phyloP scores from a whole-genome alignment of 2,329 filamentous ascomycete genomes.

The Neofusicoccum kwambonambiense region DNA sequence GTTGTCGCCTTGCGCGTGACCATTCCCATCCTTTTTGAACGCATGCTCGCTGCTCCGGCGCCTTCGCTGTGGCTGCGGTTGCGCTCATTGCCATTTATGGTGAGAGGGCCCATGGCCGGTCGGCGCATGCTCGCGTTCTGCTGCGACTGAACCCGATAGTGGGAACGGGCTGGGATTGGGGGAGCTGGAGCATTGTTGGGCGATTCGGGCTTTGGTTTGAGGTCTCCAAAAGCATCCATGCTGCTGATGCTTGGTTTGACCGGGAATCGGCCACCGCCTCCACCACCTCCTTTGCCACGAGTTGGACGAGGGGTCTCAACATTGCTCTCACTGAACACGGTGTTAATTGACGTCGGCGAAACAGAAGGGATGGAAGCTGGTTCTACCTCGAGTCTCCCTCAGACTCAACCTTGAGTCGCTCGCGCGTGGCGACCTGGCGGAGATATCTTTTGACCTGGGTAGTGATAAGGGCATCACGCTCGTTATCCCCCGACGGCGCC shows the following conservation, averaged over 20 bases:
- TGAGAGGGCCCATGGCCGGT: conserved; percentile 69
- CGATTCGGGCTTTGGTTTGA: conserved; percentile 60
- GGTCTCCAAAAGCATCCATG: conserved; percentile 56
- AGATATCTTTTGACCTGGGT: conserved; percentile 61
- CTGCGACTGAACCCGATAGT: conserved; percentile 73
- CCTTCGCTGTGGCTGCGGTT: conserved; percentile 64
- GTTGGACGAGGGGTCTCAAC: conserved; percentile 74
- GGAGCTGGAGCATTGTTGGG: conserved; percentile 62
- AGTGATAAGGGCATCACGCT: conserved; percentile 60
- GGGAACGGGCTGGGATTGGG: conserved; percentile 76
- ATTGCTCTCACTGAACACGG: conserved; percentile 63
- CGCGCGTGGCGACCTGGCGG: conserved; percentile 42
- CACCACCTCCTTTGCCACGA: conserved; percentile 42
- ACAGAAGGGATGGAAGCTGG: not conserved
- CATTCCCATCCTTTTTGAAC: conserved; percentile 61
- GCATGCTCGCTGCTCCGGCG: conserved; percentile 49
- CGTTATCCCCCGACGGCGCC: conserved; percentile 55
- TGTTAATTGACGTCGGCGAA: conserved; percentile 19
- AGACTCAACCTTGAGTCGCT: conserved; percentile 43
- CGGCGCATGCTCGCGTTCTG: conserved; percentile 62
- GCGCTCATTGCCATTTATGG: conserved; percentile 66
- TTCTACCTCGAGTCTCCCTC: conserved; percentile 45
- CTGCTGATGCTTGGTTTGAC: conserved; percentile 67
- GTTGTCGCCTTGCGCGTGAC: conserved; percentile 35
- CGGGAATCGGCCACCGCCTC: conserved; percentile 56